These are phyloP conservation scores for Fusarium papillatum DNA, from an alignment of 2,329 filamentous ascomycete genomes.

Conservation along the genomic window DNA sequence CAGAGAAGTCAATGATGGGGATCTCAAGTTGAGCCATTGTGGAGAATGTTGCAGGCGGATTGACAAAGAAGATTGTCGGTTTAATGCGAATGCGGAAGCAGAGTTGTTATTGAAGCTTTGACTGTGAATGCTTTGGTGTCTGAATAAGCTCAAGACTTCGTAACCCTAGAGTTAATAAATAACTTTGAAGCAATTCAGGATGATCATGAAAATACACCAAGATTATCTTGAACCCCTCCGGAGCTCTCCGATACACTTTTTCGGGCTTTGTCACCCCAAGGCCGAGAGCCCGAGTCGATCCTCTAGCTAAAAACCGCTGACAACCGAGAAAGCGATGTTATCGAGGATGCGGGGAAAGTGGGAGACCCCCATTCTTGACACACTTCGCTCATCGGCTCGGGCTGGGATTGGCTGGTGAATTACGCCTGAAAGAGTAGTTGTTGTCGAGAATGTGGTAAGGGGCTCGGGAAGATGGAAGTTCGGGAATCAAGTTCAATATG, in stretches of 20 bases:
- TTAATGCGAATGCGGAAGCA: background rate
- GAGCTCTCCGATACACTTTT: background rate
- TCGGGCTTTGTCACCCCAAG: background rate
- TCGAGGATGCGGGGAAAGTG: slow-evolving; percentile 2
- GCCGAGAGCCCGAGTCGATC: background rate
- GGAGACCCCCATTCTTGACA: slow-evolving; percentile 1
- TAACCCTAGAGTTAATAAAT: background rate
- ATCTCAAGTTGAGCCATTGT: slow-evolving; percentile 37
- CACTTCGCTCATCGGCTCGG: background rate
- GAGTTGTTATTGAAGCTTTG: background rate
- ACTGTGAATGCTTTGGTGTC: background rate
- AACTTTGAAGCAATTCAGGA: slow-evolving; percentile 2
- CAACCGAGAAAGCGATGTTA: background rate
- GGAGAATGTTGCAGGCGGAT: background rate
- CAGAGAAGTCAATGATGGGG: slow-evolving; percentile 47
- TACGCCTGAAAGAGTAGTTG: background rate
- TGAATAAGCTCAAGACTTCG: background rate
- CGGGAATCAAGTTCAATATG: background rate
- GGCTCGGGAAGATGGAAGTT: background rate
- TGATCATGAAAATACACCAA: background rate
- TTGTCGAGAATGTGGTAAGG: background rate
- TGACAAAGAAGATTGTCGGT: background rate
- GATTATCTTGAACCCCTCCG: background rate
- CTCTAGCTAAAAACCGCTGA: background rate
- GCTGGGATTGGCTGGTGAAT: background rate